Evolutionary conservation across 176 grass and related monocot genomes (phyloP), one percentile per base, ranked within the genome.

Genomic region (Rhipidocladum racemiflorum): DNA sequence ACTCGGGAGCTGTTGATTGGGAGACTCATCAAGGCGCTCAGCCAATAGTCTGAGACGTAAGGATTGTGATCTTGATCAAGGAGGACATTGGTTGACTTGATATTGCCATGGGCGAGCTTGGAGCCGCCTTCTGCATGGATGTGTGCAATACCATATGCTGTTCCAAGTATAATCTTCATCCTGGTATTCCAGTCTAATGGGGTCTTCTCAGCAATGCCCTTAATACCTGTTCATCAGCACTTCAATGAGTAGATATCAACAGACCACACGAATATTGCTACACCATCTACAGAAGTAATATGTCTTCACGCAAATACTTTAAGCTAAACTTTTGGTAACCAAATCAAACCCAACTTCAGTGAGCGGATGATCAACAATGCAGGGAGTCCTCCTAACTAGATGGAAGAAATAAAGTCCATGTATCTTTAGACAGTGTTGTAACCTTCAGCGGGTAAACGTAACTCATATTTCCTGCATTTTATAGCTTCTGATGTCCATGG

Each of bases 51-150:
- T 16, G 96, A 95, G 72, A 95, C 84, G 43, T 83, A 59, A 12
- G 96, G 91, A 7, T 81, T 88, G 74, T 91, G 87, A 32, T 88
- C 89, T 75, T 88, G 87, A 46, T 88, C 73, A 11, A 99, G 87
- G 72, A 99, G 93, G 24, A 99, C 87, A n/a, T 99, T 99, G 53
- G 91, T 79, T 45, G 96, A 95, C 81, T 99, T 99, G 76, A 99
- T 93, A 75, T 99, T 99, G 79, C 93, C 96, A 77, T 99, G 96
- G 57, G 90, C 76, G 16, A 99, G 64, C 87, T 91, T 99, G 56
- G 89, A 29, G 64, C 96, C 91, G 5, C 89, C 88, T 95, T 93
- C 91, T 53, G 90, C 83, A 65, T 99, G 96, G 55, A 99, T 93
- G 45, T 93, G 83, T 50, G 81, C 85, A 23, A 99, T 88, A 68